A percentile compares a stretch with the other conserved stretches of the same genome.
phyloP scores from a whole-genome alignment of 257 asterid genomes.

The Leonotis leonurus region DNA sequence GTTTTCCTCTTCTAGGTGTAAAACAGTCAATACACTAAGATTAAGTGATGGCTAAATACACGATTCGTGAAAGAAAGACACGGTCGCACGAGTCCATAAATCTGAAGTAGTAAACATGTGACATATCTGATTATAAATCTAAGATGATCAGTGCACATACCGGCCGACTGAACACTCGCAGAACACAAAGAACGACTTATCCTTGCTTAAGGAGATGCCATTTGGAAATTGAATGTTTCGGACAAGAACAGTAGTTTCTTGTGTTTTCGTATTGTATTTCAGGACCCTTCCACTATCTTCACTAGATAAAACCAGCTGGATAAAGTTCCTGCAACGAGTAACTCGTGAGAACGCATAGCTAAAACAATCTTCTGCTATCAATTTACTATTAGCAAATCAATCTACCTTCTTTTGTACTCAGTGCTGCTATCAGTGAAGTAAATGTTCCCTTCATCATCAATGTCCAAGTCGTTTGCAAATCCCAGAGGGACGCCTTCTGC shows the following conservation, averaged over 20 bases:
- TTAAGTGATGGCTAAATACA: no score
- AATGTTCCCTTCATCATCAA: conserved; percentile 73
- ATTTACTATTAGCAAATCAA: not conserved
- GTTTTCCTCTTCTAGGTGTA: not conserved
- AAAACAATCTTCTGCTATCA: not conserved
- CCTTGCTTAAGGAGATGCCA: conserved; percentile 86
- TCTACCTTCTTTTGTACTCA: conserved; percentile 66
- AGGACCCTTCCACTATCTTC: conserved; percentile 86
- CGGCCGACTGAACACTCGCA: conserved; percentile 77
- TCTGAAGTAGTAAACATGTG: not conserved
- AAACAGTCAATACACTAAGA: not conserved
- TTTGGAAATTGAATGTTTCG: conserved; percentile 75
- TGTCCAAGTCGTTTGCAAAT: conserved; percentile 78
- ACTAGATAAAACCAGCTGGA: conserved; percentile 65
- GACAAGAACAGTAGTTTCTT: conserved; percentile 68
- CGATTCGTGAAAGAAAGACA: no score
- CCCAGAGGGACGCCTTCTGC: conserved; percentile 79
- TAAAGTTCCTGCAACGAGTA: conserved; percentile 56
- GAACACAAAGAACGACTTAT: conserved; percentile 68
- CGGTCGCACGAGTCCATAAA: no score
- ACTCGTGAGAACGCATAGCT: not conserved
- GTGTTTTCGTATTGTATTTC: conserved; percentile 57
- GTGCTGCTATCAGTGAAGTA: conserved; percentile 95
- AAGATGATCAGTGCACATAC: conserved; percentile 21
- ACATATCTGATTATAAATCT: no score